Evolutionary conservation across 768 basidiomycete genomes (phyloP), one percentile per base, ranked within the genome.

Genomic region (Agaricus subrufescens): DNA sequence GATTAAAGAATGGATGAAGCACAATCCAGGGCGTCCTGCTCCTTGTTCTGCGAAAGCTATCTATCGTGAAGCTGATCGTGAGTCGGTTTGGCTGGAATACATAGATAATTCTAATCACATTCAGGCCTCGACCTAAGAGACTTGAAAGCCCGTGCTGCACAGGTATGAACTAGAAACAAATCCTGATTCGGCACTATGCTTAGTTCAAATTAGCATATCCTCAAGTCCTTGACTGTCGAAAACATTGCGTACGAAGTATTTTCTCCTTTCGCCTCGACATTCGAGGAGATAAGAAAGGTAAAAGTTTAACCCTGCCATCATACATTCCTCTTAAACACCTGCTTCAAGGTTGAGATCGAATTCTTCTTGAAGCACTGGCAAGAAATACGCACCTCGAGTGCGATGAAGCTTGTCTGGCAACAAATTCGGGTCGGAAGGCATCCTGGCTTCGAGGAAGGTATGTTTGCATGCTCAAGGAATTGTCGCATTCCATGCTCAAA

Each of bases 201-300:
- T 14, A 42, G 44, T 42, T 39, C 23, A 30, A 47, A 3, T 11
- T 44, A 91, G 82, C 86, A 93, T 66, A 94, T 95, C 45, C 73
- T 84, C 60, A 86, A 83, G 58, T 85, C 84, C 0, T 78, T 95
- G 45, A 85, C 84, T 0, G 81, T 88, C 11, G 81, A 87, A 12
- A 94, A 93, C 67, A 87, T 94, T 50, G 86, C 89, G 1, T 85
- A 87, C 61, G 92, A 95, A 66, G 85, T 89, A 38, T 95, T 95
- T 65, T 90, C 88, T 10, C 83, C 86, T 0, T 94, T 95, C 71
- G 85, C 89, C 4, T 87, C 87, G 4, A 83, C 85, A 0, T 94
- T 91, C 62, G 85, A 87, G 51, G 86, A 89, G 44, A 84, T 95
- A 27, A 77, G 91, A 50, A 89, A 87, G 79, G 87, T 83, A 47